Conservation (phyloP, 306 rosid species). For the Cucumis sativus region DNA sequence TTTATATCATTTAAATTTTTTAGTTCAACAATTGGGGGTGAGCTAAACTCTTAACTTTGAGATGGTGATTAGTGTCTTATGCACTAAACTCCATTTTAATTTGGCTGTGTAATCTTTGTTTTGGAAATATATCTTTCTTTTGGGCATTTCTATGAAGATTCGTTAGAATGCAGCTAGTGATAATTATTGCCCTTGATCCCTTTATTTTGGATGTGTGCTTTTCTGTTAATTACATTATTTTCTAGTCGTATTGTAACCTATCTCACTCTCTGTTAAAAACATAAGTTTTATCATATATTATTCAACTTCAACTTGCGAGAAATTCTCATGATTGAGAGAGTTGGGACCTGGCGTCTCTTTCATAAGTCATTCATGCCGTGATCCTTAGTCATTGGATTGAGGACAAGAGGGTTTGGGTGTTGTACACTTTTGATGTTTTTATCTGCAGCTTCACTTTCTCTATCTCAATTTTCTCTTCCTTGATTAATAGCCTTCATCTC, state of each 20-base stretch:
- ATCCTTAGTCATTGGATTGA: not conserved
- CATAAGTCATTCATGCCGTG: slow-evolving; percentile 5
- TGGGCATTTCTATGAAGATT: not conserved
- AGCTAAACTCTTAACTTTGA: not conserved
- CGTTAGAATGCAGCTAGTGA: not conserved
- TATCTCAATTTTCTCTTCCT: not conserved
- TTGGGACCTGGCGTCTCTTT: slow-evolving; percentile 2
- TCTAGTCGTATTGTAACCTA: not conserved
- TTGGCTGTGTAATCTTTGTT: not conserved
- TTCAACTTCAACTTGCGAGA: not conserved
- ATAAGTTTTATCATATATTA: not conserved
- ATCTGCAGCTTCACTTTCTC: not conserved
- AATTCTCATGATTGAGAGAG: not conserved
- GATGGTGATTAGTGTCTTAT: not conserved
- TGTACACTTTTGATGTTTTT: not conserved
- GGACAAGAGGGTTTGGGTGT: slow-evolving; percentile 1
- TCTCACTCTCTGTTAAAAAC: not conserved
- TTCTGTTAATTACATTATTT: not conserved
- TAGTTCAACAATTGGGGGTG: not conserved
- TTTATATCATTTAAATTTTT: too few species aligned
- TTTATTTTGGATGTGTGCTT: not conserved
- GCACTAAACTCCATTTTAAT: not conserved
- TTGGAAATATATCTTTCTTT: not conserved
- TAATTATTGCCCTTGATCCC: not conserved
- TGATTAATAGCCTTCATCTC: not conserved